Base-by-base conservation (phyloP, 2,329 filamentous ascomycete genomes). In the Fusarium bulbicola region DNA sequence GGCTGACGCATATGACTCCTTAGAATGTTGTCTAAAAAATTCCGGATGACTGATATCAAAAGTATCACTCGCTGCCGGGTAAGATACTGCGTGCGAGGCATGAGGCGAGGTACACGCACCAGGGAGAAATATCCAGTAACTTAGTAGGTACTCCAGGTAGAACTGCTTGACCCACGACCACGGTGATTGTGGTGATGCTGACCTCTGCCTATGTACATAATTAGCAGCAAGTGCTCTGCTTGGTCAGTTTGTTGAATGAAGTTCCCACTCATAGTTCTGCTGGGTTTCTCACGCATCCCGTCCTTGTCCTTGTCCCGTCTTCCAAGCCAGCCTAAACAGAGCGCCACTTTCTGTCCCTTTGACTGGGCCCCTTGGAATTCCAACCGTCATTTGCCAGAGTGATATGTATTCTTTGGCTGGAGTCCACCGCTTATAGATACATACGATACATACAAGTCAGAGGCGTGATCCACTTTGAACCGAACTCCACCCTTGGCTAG, bases 161-260 rank as follows among this genome's bases (percentile, higher is more conserved):
- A 69, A 63, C 42, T 70, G 56, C 47, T 50, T 62, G 70, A 73
- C 54, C 62, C 66, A 74, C 70, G 56, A 73, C 62, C 70, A 32
- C 53, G 63, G 63, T 74, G 66, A 63, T 71, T 64, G 70, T 73
- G 71, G 70, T 73, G 66, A 67, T 72, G 59, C 63, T 47, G 66
- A 70, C 66, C 67, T 65, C 40, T 53, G 59, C 65, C 45, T 52
- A 30, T 52, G 16, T 57, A 40, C 58, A 20, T 61, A 47, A 30
- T 47, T 47, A 49, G 50, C 58, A 74, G 57, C 24, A 56, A 49
- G 54, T 39, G 40, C 34, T 69, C 45, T 74, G 63, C 49, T 62
- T 74, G 58, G 72, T 26, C 63, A 36, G 60, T 66, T 63, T 64
- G 50, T 53, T 74, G 63, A 69, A 40, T 61, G 32, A 52, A 54